A percentile compares a stretch with the other conserved stretches of the same genome.
Evolutionary conservation across 257 asterid genomes (phyloP).

Genomic region (Jasminum sambac): DNA sequence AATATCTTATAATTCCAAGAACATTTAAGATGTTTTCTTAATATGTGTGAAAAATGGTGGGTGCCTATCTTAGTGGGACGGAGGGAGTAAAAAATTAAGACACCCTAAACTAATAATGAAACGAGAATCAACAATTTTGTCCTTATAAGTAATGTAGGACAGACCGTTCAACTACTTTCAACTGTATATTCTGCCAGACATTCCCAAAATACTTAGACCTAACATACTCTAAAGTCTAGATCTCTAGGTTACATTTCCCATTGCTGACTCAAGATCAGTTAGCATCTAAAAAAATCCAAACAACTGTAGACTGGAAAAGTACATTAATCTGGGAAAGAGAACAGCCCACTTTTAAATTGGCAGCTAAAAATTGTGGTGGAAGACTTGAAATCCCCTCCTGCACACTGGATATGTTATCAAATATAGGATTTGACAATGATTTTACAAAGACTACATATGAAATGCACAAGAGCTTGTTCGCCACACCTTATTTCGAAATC

Average conservation of each 20-base stretch:
- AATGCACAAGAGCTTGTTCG: too few relatives aligned
- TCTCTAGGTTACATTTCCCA: not conserved
- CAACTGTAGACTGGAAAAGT: not conserved
- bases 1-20: too few relatives aligned
- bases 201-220: too few relatives aligned
- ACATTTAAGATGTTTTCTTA: too few relatives aligned
- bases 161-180: too few relatives aligned
- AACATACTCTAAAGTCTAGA: not conserved
- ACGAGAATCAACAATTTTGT: not conserved
- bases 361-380: not conserved
- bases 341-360: not conserved
- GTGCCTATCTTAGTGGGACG: too few relatives aligned
- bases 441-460: not conserved
- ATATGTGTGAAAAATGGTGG: too few relatives aligned
- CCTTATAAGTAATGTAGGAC: too few relatives aligned
- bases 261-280: constrained; percentile 1
- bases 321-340: not conserved
- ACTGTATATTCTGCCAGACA: too few relatives aligned
- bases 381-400: not conserved
- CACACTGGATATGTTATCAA: not conserved
- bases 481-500: too few relatives aligned
- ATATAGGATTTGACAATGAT: not conserved
- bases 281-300: constrained; percentile 3
- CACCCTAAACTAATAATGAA: not conserved
- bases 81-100: not conserved